A percentile compares a stretch with the other conserved stretches of the same genome.
Conservation (phyloP, 2,329 filamentous ascomycete genomes). For the Apiospora hydei region DNA sequence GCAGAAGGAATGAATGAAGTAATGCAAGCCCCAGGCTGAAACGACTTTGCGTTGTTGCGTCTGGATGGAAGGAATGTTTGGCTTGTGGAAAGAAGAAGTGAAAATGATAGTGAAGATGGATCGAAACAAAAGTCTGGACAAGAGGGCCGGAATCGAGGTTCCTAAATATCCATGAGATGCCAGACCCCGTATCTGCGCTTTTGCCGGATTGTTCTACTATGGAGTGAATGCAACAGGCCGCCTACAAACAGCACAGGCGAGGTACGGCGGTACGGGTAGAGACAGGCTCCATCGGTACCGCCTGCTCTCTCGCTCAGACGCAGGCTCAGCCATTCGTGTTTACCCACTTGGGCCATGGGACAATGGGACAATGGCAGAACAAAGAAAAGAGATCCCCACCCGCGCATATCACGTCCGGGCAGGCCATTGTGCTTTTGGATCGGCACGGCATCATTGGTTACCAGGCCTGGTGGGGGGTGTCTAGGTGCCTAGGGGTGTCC, state of each 20-base stretch:
- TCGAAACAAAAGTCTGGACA: slow-evolving; percentile 12
- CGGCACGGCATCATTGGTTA: slow-evolving; percentile 14
- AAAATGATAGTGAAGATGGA: slow-evolving; percentile 17
- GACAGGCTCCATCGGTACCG: neutral
- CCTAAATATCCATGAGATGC: slow-evolving; percentile 2
- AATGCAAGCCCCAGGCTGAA: slow-evolving; percentile 18
- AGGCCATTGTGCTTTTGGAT: neutral
- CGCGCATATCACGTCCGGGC: slow-evolving; percentile 18
- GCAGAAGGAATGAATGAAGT: slow-evolving; percentile 15
- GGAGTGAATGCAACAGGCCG: neutral
- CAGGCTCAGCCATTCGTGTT: neutral
- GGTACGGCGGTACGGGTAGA: neutral
- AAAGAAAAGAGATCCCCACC: slow-evolving; percentile 3
- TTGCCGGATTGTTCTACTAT: neutral
- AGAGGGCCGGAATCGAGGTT: slow-evolving; percentile 1
- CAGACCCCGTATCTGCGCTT: slow-evolving; percentile 1
- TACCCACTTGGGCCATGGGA: neutral
- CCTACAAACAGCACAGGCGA: neutral
- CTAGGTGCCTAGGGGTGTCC: neutral
- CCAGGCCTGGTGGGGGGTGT: neutral
- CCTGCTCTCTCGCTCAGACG: neutral
- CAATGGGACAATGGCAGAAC: neutral
- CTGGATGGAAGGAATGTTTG: slow-evolving; percentile 16
- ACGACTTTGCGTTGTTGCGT: slow-evolving; percentile 2
- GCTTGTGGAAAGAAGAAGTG: slow-evolving; percentile 19